Evolutionary conservation across 306 rosid species (phyloP).

Genomic region (Quercus aquifolioides): DNA sequence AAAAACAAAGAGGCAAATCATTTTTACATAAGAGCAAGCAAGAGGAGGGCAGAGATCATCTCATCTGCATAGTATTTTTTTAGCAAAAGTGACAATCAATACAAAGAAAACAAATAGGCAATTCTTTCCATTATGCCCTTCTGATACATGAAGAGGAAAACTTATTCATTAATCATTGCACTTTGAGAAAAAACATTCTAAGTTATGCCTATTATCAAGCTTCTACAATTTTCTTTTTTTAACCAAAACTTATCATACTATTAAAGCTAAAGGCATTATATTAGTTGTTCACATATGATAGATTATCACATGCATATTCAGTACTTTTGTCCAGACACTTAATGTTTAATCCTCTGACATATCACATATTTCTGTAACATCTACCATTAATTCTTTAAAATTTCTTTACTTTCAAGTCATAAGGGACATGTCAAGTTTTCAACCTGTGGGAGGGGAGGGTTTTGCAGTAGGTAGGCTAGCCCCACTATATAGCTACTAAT

Average conservation of each 20-base stretch:
- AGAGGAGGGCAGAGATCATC: neutral
- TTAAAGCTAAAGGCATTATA: neutral
- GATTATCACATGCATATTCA: neutral
- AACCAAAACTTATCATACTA: neutral
- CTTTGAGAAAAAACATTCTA: neutral
- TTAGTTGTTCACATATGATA: neutral
- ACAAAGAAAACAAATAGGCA: neutral
- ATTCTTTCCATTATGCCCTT: neutral
- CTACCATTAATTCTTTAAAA: neutral
- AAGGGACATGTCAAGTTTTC: neutral
- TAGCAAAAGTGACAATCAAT: neutral
- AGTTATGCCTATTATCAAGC: neutral
- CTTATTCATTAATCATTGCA: neutral
- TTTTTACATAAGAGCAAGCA: slow-evolving; percentile 8
- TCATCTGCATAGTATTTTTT: neutral
- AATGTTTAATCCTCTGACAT: neutral
- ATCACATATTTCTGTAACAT: neutral
- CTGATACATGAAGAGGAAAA: neutral
- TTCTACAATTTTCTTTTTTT: neutral
- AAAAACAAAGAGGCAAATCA: slow-evolving; percentile 17
- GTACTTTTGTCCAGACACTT: neutral
- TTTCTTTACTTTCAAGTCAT: neutral
- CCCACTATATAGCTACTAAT: neutral
- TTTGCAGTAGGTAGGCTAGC: neutral
- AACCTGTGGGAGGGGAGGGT: neutral